These are phyloP conservation scores for Mucor indicus DNA, from an alignment of 371 early-diverging fungal genomes.

Conservation along the genomic window DNA sequence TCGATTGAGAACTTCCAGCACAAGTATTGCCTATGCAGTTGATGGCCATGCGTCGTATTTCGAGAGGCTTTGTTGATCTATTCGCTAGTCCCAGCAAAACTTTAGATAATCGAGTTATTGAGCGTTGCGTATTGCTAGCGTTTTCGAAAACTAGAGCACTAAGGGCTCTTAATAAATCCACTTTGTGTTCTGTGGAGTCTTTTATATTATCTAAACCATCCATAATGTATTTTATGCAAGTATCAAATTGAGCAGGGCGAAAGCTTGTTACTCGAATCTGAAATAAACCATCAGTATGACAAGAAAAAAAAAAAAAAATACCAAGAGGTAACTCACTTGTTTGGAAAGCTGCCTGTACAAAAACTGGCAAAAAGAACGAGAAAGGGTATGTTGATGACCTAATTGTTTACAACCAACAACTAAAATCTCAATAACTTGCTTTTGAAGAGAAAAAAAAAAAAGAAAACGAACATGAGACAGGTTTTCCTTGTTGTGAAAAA, in stretches of 20 bases:
- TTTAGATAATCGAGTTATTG: constrained; percentile 15
- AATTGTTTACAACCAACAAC: constrained; percentile 38
- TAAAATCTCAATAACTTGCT: constrained; percentile 47
- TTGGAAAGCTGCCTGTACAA: constrained; percentile 44
- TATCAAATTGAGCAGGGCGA: constrained; percentile 33
- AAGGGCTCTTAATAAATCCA: constrained; percentile 45
- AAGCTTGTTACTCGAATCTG: constrained; percentile 37
- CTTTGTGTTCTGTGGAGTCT: constrained; percentile 8
- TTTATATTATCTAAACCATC: constrained; percentile 26
- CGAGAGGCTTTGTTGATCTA: constrained; percentile 30
- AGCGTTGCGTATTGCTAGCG: constrained; percentile 32
- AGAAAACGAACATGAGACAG: not conserved
- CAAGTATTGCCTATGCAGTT: constrained; percentile 61
- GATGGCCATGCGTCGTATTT: constrained; percentile 61
- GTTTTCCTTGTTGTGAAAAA: not conserved
- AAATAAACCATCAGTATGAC: too few species aligned
- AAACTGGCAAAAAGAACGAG: constrained; percentile 43
- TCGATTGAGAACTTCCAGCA: constrained; percentile 42
- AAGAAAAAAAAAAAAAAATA: not conserved
- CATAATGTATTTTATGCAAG: constrained; percentile 28
- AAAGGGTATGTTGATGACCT: constrained; percentile 16
- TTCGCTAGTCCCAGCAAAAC: constrained; percentile 30
- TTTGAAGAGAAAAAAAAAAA: not conserved
- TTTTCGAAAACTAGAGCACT: constrained; percentile 52
- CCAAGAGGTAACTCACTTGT: constrained; percentile 21